Base-by-base conservation (phyloP, 139 green algal genomes). In the Chlamydomonas incerta region DNA sequence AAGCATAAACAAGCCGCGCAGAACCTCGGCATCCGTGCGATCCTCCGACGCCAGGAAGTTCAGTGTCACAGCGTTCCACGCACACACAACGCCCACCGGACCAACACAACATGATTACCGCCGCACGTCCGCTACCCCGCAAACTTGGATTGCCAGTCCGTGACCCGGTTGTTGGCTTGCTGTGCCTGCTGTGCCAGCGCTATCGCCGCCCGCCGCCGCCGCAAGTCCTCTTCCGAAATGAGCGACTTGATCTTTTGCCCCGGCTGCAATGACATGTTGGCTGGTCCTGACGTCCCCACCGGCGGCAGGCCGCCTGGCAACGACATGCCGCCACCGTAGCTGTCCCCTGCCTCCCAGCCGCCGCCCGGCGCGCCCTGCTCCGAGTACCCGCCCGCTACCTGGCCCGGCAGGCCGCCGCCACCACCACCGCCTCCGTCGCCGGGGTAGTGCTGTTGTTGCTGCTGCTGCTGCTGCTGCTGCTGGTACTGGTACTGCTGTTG, bases 121-220 rank as follows among this genome's bases (percentile, higher is more conserved):
- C n/a, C n/a, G n/a, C 63, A 23, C 63, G 9, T 68, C 29, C n/a
- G 29, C 33, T 28, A 85, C 21, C 79, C 79, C 13, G 79, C 79
- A 55, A 85, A 85, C 66, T 85, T 85, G 31, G 65, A 76, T 33
- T 75, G 65, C 79, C 79, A 85, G 63, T 85, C 79, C 1, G 47
- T 26, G 1, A 75, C 66, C 5, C 79, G 47, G 10, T 29, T 76
- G 50, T 63, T 73, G 1, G 65, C 60, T 3, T 68, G 66, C 66
- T 68, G 66, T 21, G 79, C 79, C 33, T 31, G 60, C 37, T 21
- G 52, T 18, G 79, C 79, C n/a, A 85, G 28, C 47, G 73, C 31
- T 47, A 66, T 66, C 14, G 79, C 79, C 31, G 18, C 65, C 17
- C 33, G 79, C 28, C 79, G 57, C 31, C 79, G 46, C 47, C 66